phyloP scores from a whole-genome alignment of 257 asterid genomes.

The Nicotiana benthamiana region DNA sequence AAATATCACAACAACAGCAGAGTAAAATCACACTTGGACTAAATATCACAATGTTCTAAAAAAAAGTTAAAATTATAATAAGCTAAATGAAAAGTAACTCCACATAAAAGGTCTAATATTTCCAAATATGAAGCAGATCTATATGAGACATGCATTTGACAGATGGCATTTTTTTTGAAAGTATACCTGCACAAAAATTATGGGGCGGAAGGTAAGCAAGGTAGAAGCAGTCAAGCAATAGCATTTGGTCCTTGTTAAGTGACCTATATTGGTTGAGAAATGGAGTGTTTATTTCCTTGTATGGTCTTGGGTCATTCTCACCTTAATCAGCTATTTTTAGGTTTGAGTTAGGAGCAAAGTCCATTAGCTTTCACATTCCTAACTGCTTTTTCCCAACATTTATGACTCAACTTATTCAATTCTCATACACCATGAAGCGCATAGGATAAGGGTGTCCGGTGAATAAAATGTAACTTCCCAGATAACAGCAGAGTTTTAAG shows the following conservation, averaged over 20 bases:
- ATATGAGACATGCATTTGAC: not conserved
- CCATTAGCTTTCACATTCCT: not conserved
- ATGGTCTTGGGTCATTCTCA: too few relatives aligned
- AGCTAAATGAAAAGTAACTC: not conserved
- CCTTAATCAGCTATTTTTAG: too few relatives aligned
- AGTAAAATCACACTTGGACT: not conserved
- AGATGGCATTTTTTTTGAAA: not conserved
- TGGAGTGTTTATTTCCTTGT: too few relatives aligned
- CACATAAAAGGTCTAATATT: not conserved
- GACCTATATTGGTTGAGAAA: too few relatives aligned
- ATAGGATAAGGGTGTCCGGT: not conserved
- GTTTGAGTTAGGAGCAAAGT: too few relatives aligned
- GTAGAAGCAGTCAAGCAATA: not conserved
- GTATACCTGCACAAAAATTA: not conserved
- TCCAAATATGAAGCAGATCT: not conserved
- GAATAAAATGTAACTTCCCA: not conserved
- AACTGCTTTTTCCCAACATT: not conserved
- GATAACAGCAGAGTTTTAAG: not conserved
- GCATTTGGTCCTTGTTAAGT: not conserved
- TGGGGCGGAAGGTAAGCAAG: not conserved
- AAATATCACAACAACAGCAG: not conserved
- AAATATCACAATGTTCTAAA: not conserved
- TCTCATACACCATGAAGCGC: not conserved
- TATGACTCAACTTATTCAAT: not conserved
- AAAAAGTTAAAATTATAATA: not conserved